Base-by-base conservation (phyloP, 176 grass and related monocot species). In the Puya raimondii region DNA sequence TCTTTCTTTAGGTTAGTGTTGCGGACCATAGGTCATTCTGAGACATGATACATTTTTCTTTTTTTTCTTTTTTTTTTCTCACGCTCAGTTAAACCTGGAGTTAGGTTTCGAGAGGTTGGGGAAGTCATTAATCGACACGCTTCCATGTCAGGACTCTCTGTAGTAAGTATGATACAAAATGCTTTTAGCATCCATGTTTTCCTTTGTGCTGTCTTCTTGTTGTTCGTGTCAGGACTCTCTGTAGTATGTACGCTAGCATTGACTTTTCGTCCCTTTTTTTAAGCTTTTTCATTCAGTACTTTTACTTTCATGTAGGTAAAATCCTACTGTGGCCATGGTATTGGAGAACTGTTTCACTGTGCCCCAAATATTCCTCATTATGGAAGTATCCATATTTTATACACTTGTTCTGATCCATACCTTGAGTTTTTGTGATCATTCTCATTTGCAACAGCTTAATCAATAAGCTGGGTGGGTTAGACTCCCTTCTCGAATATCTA, bases 361-460 rank as follows among this genome's bases (percentile, higher is more conserved):
- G 90, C 94, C 47, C 90, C 94, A 80, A 93, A 91, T 78, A 92
- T 99, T 51, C 94, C 87, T 86, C 94, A 99, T 73, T 99, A 99
- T 82, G 83, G 83, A 82, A 93, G 94, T 91, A 88, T 26, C 17
- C 81, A 64, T 74, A 63, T 70, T 74, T 20, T 70, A 76, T 17
- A 63, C 23, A 27, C 13, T 73, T 66, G 49, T 23, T 73, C 10
- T 72, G 25, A 49, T 27, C 15, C 15, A 7, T 75, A 63, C 18
- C 33, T 27, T 50, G 16, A 12, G 13, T 64, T 16, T 14, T 22
- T 57, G 33, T 42, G 4, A 8, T 16, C 12, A 27, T n/a, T 14
- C n/a, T 48, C 8, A 51, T 18, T 59, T 59, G 48, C 10, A 51
- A 49, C 6, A 10, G n/a, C 14, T 14, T 11, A 12, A 63, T 13